Percentiles rank a stretch among this genome's conserved stretches.
These are phyloP conservation scores for Trichophyton mentagrophytes DNA, from an alignment of 2,329 filamentous ascomycete genomes.

Conservation along the genomic window DNA sequence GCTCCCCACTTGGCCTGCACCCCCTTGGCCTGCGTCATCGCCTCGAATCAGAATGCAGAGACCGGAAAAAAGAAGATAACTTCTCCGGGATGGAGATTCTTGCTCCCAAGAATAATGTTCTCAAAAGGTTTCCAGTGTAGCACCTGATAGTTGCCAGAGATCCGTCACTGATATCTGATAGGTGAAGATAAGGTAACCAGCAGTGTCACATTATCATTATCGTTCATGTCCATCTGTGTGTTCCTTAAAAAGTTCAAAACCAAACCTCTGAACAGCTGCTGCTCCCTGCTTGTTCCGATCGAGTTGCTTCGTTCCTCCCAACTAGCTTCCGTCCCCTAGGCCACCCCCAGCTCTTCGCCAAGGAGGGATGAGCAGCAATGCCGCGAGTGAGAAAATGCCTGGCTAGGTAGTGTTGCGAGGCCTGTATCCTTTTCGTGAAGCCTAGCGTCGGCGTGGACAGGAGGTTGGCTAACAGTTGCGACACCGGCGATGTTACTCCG, in stretches of 20 bases:
- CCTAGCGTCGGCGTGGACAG: constrained; percentile 1
- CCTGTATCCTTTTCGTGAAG: neutral
- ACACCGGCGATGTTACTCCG: neutral
- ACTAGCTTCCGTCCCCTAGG: neutral
- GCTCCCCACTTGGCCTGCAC: neutral
- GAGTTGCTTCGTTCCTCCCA: neutral
- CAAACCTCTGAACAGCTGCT: neutral
- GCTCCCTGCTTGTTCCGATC: neutral
- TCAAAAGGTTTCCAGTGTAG: neutral
- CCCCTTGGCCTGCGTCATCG: constrained; percentile 2
- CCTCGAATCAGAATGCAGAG: neutral
- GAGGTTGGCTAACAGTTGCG: neutral
- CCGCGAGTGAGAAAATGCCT: neutral
- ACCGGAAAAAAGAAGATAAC: neutral
- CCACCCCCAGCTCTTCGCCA: neutral
- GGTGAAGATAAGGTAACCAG: neutral
- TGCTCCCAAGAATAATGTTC: neutral
- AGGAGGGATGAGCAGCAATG: neutral
- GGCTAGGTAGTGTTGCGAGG: neutral
- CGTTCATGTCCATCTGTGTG: neutral
- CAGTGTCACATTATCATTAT: neutral
- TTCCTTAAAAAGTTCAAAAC: neutral
- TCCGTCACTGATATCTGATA: neutral
- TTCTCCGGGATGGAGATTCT: neutral
- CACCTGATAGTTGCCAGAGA: neutral